Base-by-base conservation (phyloP, 2,329 filamentous ascomycete genomes). In the Fusarium sp. region DNA sequence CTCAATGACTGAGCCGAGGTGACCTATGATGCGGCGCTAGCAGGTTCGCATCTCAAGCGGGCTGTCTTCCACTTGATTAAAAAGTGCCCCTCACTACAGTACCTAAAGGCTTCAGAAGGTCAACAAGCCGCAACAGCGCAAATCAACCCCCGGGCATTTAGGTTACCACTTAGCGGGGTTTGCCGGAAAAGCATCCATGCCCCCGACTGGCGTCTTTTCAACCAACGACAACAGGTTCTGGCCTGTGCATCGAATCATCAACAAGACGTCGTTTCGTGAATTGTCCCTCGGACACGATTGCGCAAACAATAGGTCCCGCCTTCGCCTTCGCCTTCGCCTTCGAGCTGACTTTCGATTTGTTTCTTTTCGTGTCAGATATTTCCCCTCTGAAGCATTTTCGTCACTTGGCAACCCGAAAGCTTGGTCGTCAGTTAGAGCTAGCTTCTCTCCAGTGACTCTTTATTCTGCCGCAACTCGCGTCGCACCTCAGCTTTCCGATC, bases 201-300 rank as follows among this genome's bases (percentile, higher is more conserved):
- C 69, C 38, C 39, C 52, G 33, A 56, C 68, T 73, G 63, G 67
- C 60, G 59, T 66, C 73, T 74, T 74, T 74, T 70, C 33, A 33
- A 49, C 65, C 65, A 77, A 72, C 62, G 60, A 66, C 63, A 57
- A 60, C 52, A 48, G 63, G 57, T 65, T 67, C 63, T 70, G 63
- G 64, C 62, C 61, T 68, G 71, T 70, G 72, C 73, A 75, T 73
- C 69, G 64, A 75, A 77, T 76, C 75, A 77, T 75, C 54, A 63
- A 73, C 65, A 56, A 54, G 58, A 69, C 60, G 66, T 75, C 67
- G 63, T 54, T 72, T 66, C 45, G 72, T 70, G 70, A 76, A 69
- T 66, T 69, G 64, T 60, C 63, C 57, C 63, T 55, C 19, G 31
- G 49, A 31, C 57, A 62, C 63, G 45, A 38, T 59, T 67, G 72